phyloP scores from a whole-genome alignment of 305 asterid genomes.

The Solanum hybrid region DNA sequence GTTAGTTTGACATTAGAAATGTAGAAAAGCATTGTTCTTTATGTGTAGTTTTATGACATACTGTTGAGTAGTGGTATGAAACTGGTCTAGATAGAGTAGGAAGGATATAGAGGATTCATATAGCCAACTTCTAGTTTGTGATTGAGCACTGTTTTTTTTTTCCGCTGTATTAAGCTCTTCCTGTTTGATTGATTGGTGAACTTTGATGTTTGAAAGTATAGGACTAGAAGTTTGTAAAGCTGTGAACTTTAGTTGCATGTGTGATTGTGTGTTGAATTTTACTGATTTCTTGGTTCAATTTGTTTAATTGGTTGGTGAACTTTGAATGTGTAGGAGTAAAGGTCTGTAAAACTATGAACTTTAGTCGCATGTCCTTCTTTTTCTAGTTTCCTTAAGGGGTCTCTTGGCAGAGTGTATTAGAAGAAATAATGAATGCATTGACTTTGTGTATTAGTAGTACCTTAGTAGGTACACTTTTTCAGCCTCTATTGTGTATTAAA shows the following conservation, averaged over 20 bases:
- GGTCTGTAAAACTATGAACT: not conserved
- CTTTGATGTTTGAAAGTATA: not conserved
- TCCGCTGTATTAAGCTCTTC: not conserved
- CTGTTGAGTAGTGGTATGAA: not conserved
- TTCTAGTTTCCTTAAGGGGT: not conserved
- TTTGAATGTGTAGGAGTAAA: not conserved
- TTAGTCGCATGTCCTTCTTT: not conserved
- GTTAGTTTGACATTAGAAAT: not conserved
- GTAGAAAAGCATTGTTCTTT: not conserved
- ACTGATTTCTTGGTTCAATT: not conserved
- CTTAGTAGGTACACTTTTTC: not conserved
- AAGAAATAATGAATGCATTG: not conserved
- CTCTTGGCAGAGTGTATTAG: not conserved
- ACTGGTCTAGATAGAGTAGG: not conserved
- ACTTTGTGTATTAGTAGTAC: not conserved
- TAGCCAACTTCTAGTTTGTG: not conserved
- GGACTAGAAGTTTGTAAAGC: not conserved
- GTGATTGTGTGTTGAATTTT: not conserved
- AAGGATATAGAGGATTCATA: not conserved
- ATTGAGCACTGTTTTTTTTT: not conserved
- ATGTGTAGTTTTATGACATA: not conserved
- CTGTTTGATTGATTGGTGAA: not conserved
- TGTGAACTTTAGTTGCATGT: not conserved
- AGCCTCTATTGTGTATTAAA: not conserved
- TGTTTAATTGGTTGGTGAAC: not conserved